phyloP scores from a whole-genome alignment of 1,284 basidiomycete species.

The Ganoderma lucidum region DNA sequence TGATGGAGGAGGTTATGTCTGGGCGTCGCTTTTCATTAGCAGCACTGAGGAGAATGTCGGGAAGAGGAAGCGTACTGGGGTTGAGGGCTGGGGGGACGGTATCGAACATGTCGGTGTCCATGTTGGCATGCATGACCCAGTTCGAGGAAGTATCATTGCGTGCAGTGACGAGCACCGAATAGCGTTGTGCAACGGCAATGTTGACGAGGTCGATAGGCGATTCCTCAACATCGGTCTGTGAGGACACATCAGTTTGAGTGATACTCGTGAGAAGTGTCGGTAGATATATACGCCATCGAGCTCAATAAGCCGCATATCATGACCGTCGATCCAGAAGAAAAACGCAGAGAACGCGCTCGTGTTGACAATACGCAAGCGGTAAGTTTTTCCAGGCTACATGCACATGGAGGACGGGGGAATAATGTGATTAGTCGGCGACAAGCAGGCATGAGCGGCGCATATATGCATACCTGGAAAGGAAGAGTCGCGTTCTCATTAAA shows the following conservation, averaged over 20 bases:
- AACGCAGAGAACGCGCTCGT: constrained; percentile 77
- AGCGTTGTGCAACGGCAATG: constrained; percentile 91
- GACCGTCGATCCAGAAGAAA: constrained; percentile 91
- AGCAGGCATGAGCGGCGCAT: neutral
- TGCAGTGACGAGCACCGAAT: constrained; percentile 91
- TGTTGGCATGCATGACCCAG: constrained; percentile 91
- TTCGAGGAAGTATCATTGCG: constrained; percentile 86
- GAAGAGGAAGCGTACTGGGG: constrained; percentile 62
- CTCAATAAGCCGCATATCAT: constrained; percentile 90
- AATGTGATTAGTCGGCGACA: neutral
- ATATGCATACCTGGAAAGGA: constrained; percentile 62
- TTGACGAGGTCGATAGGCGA: constrained; percentile 75
- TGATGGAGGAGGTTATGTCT: constrained; percentile 84
- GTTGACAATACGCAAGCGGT: constrained; percentile 82
- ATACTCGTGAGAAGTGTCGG: neutral
- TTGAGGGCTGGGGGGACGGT: constrained; percentile 73
- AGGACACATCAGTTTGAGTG: neutral
- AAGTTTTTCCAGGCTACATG: constrained; percentile 75
- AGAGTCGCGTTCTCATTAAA: constrained; percentile 91
- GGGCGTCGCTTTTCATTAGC: neutral
- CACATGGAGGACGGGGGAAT: too few relatives aligned
- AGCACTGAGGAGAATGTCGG: neutral
- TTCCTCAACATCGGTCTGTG: constrained; percentile 78
- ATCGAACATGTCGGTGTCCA: constrained; percentile 91
- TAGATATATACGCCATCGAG: constrained; percentile 77